A percentile compares a stretch with the other conserved stretches of the same genome.
Conservation (phyloP, 768 basidiomycete species). For the Hericium alpestre region DNA sequence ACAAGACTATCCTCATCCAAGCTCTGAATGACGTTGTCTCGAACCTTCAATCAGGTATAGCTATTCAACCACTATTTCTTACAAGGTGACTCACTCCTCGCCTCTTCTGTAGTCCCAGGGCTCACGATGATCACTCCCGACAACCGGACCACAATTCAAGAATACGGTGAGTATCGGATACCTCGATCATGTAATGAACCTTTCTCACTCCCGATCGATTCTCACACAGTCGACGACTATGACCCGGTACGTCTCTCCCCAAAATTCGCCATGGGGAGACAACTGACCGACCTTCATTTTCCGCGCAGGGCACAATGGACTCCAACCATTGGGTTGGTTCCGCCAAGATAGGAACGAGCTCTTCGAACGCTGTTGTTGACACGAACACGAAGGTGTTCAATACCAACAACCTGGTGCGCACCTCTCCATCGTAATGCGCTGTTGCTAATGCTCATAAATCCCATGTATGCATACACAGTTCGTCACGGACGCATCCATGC, state of each 20-base stretch:
- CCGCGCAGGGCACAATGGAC: slow-evolving; percentile 28
- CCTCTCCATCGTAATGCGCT: not conserved
- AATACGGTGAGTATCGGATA: slow-evolving; percentile 31
- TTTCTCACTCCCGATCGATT: no score
- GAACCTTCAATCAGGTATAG: slow-evolving; percentile 31
- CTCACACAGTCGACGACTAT: slow-evolving; percentile 20
- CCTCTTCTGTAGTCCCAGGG: slow-evolving; percentile 27
- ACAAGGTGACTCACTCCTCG: not conserved
- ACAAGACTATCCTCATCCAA: slow-evolving; percentile 40
- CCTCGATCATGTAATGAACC: not conserved
- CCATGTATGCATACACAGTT: slow-evolving; percentile 26
- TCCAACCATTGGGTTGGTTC: slow-evolving; percentile 62
- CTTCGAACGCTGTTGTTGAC: slow-evolving; percentile 38
- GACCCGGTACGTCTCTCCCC: slow-evolving; percentile 13
- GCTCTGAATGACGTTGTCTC: slow-evolving; percentile 40
- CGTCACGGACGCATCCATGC: slow-evolving; percentile 41
- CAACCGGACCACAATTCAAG: slow-evolving; percentile 40
- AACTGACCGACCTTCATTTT: slow-evolving; percentile 22
- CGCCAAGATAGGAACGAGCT: slow-evolving; percentile 32
- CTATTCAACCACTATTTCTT: not conserved
- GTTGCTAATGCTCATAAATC: not conserved
- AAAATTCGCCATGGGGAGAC: not conserved
- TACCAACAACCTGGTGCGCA: slow-evolving; percentile 27
- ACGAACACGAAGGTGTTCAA: slow-evolving; percentile 43
- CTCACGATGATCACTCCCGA: slow-evolving; percentile 53